phyloP scores from a whole-genome alignment of 352 stramenopile species.

The Achlya hypogyna region DNA sequence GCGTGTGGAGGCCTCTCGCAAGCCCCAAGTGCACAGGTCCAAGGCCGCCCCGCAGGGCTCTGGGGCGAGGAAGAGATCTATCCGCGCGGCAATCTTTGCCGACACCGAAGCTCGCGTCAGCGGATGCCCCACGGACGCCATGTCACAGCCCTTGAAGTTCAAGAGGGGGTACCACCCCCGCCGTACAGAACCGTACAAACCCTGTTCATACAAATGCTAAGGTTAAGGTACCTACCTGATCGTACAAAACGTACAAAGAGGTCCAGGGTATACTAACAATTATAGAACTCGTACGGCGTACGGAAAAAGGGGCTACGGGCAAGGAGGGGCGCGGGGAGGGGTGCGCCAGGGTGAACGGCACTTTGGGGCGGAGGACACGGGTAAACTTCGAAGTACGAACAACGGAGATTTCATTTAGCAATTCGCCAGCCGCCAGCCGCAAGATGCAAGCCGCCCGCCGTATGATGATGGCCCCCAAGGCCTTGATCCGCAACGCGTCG shows the following conservation, averaged over 20 bases:
- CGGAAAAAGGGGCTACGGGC: background rate
- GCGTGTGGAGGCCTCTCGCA: no score
- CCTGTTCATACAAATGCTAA: no score
- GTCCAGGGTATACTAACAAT: background rate
- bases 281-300: background rate
- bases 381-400: conserved; percentile 3
- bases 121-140: no score
- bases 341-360: background rate
- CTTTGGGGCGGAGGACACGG: background rate
- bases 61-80: no score
- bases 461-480: background rate
- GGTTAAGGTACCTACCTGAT: no score
- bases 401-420: background rate
- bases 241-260: background rate
- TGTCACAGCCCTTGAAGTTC: conserved; percentile 11
- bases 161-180: background rate
- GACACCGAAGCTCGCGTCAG: no score
- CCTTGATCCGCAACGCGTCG: background rate
- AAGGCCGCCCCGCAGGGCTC: no score
- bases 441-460: background rate
- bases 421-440: background rate
- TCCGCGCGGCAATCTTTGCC: no score
- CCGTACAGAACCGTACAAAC: no score
- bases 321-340: background rate
- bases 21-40: no score